Base-by-base conservation (phyloP, 352 stramenopile species). In the Discostella stelligera region DNA sequence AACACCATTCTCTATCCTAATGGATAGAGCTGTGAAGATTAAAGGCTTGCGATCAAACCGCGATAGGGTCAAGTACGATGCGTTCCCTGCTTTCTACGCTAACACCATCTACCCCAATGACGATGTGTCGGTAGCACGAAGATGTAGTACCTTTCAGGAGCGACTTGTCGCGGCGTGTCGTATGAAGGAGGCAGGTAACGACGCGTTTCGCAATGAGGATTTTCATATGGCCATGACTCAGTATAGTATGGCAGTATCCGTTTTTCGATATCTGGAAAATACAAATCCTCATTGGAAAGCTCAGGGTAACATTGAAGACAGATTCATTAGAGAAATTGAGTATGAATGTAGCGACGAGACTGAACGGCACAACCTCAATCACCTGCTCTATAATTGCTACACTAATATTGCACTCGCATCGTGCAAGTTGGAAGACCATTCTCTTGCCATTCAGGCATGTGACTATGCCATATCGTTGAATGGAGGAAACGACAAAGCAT, bases 1-100 rank as follows among this genome's bases (percentile, higher is more conserved):
- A 8, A 86, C 79, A 21, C 75, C 79, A 25, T 79, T 86, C 49
- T 71, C 63, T 5, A 66, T 84, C 44, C 46, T 84, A 6, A 79
- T 86, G 70, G 74, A 86, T 20, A 66, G 70, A 73, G 79, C 79
- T 21, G 79, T 84, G 0, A 86, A 84, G 62, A 61, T 86, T 13
- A 86, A 83, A 54, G 70, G 32, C 4, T 46, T 58, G 3, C 58
- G 79, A 39, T 46, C 61, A 16, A 52, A 49, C 7, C 63, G 61
- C 18, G 27, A 73, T 23, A 64, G 69, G 6, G 11, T 39, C 11
- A 83, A 77, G 27, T 86, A 79, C 49, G 75, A 86, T 39, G 50
- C 16, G 5, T 74, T 68, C 37, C 79, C 79, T 9, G 37, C 23
- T 2, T 86, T 86, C 55, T 71, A 79, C 53, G 56, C 74, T 27